Evolutionary conservation across 2,329 filamentous ascomycete genomes (phyloP), one percentile per base, ranked within the genome.

Genomic region (Rhexocercosporidium sp.): DNA sequence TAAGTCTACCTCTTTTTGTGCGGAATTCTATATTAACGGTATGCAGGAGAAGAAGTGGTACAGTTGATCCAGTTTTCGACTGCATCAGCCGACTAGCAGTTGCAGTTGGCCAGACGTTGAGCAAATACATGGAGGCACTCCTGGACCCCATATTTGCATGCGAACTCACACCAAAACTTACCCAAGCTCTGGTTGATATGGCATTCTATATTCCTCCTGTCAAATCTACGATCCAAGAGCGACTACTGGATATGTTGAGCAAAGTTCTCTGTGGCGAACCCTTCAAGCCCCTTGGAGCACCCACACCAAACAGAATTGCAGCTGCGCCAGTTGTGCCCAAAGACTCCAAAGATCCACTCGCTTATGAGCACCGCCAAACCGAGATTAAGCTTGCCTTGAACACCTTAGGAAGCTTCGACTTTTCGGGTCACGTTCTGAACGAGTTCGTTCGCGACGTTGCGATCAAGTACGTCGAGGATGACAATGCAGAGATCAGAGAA

Each of bases 381-480:
- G 95, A 99, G 77, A 92, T 99, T 69, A 96, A 96, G 71, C 84
- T 99, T 62, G 96, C 96, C 3, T 85, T 99, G 18, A 94, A 97
- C 75, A 99, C 96, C 0, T 84, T 99, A 0, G 96, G 96, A n/a
- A 97, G 94, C 77, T 99, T 99, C 75, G 96, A 99, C 78, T 99
- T 99, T 76, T 90, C 86, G 69, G 90, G 93, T 1, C 94, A 98
- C 75, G 92, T 97, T 18, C 82, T 99, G 18, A 99, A 99, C 75
- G 96, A 99, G 78, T 99, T 99, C 73, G 96, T 99, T 31, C 92
- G 96, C 27, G 96, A 99, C 77, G 96, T 99, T 59, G 96, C 96
- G 3, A 96, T 99, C 76, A 96, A 95, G 78, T 99, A 97, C 74
- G 95, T 99, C 49, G 95, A 99, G 73, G 96, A 97, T 70, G 95